A percentile compares a stretch with the other conserved stretches of the same genome.
phyloP scores from a whole-genome alignment of 768 basidiomycete species.

The Sistotremastrum suecicum region DNA sequence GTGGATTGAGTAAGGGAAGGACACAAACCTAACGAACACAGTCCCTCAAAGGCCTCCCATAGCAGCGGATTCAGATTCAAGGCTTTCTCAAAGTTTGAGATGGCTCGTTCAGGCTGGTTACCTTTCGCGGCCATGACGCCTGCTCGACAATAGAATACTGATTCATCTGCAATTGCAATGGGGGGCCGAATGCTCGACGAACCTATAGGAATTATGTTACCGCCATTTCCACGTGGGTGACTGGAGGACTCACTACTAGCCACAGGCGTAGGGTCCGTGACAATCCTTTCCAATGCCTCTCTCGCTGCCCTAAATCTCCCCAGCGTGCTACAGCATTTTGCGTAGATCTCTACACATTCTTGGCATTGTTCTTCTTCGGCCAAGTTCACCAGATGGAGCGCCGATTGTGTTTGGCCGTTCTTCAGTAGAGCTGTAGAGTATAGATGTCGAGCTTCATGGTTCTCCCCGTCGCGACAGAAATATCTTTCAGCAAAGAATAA shows the following conservation, averaged over 20 bases:
- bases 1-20: conserved; percentile 1
- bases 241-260: conserved; percentile 37
- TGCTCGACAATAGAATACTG: conserved; percentile 60
- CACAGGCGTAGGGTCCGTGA: conserved; percentile 36
- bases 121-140: conserved; percentile 68
- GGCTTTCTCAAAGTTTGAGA: conserved; percentile 54
- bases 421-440: conserved; percentile 67
- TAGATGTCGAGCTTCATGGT: conserved; percentile 75
- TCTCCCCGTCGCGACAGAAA: conserved; percentile 50
- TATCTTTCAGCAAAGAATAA: conserved; percentile 85
- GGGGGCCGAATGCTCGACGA: conserved; percentile 14
- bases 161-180: conserved; percentile 54
- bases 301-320: conserved; percentile 68
- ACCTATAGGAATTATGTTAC: background rate
- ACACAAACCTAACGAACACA: conserved; percentile 61
- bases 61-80: conserved; percentile 62
- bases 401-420: conserved; percentile 60
- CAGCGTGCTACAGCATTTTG: conserved; percentile 56
- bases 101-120: conserved; percentile 64
- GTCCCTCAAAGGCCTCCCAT: conserved; percentile 87
- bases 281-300: conserved; percentile 50
- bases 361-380: conserved; percentile 47
- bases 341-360: conserved; percentile 69
- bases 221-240: background rate
- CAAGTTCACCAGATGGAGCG: conserved; percentile 52